Evolutionary conservation across 345 rosid genomes (phyloP).

Genomic region (Reutealis trisperma): DNA sequence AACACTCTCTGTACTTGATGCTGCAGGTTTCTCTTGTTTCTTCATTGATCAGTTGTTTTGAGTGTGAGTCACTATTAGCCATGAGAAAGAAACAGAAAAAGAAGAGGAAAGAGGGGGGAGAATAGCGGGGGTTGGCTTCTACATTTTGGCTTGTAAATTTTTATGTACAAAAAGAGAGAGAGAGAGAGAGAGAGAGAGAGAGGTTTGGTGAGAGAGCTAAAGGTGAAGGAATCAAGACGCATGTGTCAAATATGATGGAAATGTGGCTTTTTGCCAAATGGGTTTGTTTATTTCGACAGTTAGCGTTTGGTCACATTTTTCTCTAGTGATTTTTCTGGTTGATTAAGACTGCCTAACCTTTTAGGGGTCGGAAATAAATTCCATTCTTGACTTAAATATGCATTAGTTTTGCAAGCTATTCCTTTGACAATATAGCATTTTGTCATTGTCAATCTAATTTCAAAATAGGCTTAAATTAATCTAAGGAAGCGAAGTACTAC

Average conservation of each 20-base stretch:
- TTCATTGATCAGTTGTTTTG: not conserved
- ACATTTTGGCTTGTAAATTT: not conserved
- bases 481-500: not conserved
- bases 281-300: not conserved
- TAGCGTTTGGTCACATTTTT: not conserved
- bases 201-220: not conserved
- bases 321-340: not conserved
- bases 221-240: conserved; percentile 2
- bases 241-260: not conserved
- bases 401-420: not conserved
- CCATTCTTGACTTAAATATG: not conserved
- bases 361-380: too few relatives aligned
- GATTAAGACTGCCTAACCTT: not conserved
- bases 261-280: not conserved
- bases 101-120: not conserved
- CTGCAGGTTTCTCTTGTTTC: conserved; percentile 12
- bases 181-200: too few relatives aligned
- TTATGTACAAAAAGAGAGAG: too few relatives aligned
- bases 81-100: not conserved
- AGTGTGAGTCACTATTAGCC: not conserved
- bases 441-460: not conserved
- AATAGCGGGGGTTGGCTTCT: not conserved
- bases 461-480: not conserved
- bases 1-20: not conserved
- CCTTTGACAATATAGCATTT: not conserved